A percentile compares a stretch with the other conserved stretches of the same genome.
Conservation (phyloP, 257 asterid genomes). For the Rauvolfia tetraphylla region DNA sequence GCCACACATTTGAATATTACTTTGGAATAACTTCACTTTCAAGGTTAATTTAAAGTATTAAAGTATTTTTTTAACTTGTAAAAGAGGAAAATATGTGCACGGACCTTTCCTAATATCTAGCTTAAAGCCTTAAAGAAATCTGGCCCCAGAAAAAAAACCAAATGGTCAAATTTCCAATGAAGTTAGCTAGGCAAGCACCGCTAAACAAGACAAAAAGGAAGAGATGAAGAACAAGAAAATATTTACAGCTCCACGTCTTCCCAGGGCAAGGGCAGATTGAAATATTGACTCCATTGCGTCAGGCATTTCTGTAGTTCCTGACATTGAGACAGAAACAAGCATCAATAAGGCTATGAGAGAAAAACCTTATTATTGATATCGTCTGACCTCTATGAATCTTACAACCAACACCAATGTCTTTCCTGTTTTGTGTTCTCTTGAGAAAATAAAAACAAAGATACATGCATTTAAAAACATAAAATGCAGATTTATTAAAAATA, state of each 20-base stretch:
- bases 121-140: neutral
- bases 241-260: slow-evolving; percentile 82
- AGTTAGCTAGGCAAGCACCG: neutral
- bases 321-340: neutral
- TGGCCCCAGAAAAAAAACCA: neutral
- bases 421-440: neutral
- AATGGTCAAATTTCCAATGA: neutral
- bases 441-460: neutral
- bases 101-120: neutral
- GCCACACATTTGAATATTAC: neutral
- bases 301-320: slow-evolving; percentile 81
- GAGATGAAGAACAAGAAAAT: slow-evolving; percentile 20
- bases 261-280: slow-evolving; percentile 74
- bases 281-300: slow-evolving; percentile 88
- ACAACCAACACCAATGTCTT: neutral
- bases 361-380: neutral
- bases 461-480: neutral
- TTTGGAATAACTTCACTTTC: neutral
- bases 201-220: slow-evolving; percentile 10
- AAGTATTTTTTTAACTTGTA: neutral
- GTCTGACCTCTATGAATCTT: neutral
- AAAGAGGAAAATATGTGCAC: neutral
- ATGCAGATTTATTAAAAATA: neutral
- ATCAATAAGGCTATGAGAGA: neutral
- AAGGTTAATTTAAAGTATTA: neutral